Conservation (phyloP, 495 filamentous ascomycete genomes). For the Elasticomyces elasticus region DNA sequence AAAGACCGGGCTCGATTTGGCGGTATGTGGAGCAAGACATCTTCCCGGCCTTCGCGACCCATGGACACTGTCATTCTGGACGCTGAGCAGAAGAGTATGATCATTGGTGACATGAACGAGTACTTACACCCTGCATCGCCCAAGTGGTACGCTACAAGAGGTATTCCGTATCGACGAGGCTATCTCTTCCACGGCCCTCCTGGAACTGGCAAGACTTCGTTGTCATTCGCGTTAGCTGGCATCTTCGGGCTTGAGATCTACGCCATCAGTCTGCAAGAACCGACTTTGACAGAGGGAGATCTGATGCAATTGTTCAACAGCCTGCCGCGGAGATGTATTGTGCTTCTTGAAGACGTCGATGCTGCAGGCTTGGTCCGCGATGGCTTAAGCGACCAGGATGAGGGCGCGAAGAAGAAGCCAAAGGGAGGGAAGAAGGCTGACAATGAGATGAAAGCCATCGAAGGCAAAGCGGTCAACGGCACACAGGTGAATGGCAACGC, state of each 20-base stretch:
- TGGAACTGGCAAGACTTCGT: slow-evolving; percentile 34
- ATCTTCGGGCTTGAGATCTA: slow-evolving; percentile 62
- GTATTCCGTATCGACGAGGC: slow-evolving; percentile 35
- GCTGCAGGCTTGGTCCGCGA: slow-evolving; percentile 58
- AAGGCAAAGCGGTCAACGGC: too few species aligned
- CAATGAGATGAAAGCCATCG: not conserved
- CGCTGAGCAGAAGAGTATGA: slow-evolving; percentile 54
- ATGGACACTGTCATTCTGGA: slow-evolving; percentile 81
- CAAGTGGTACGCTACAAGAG: slow-evolving; percentile 68
- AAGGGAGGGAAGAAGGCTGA: not conserved
- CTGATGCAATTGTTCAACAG: slow-evolving; percentile 59
- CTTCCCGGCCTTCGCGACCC: slow-evolving; percentile 60
- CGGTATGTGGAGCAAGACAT: slow-evolving; percentile 51
- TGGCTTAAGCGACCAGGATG: slow-evolving; percentile 14
- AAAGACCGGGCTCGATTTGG: slow-evolving; percentile 34
- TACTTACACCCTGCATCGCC: slow-evolving; percentile 64
- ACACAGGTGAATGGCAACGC: too few species aligned
- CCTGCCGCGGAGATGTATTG: slow-evolving; percentile 57
- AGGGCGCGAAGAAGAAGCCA: not conserved
- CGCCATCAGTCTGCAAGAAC: slow-evolving; percentile 54
- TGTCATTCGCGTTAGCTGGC: slow-evolving; percentile 55
- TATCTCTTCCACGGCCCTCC: slow-evolving; percentile 36
- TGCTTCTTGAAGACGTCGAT: slow-evolving; percentile 68
- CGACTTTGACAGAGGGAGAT: slow-evolving; percentile 57
- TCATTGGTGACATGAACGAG: slow-evolving; percentile 77